phyloP scores from a whole-genome alignment of 768 basidiomycete species.

The Termitomyces sp. region DNA sequence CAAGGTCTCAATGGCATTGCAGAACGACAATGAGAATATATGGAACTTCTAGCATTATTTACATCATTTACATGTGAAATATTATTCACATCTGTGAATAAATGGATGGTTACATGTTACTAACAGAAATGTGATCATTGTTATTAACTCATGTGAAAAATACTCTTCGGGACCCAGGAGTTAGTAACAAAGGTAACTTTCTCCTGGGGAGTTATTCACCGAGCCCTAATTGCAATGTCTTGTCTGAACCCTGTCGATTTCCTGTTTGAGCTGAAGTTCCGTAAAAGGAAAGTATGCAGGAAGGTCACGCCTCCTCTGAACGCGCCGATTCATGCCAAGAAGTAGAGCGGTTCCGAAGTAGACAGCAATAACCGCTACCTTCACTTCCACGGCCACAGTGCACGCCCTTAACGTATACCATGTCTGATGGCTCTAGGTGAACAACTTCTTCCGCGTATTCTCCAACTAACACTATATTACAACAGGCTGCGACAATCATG shows the following conservation, averaged over 20 bases:
- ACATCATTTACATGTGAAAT: neutral
- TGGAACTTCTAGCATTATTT: too few species aligned
- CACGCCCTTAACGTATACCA: slow-evolving; percentile 16
- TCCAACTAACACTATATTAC: neutral
- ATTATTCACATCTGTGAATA: slow-evolving; percentile 1
- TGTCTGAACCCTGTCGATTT: too few species aligned
- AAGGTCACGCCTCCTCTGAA: slow-evolving; percentile 5
- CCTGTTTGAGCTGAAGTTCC: neutral
- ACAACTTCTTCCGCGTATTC: slow-evolving; percentile 6
- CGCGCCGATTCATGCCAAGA: slow-evolving; percentile 3
- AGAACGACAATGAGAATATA: too few species aligned
- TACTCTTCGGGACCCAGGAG: neutral
- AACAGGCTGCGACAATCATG: slow-evolving; percentile 80
- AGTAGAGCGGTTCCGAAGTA: slow-evolving; percentile 7
- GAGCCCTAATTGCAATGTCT: too few species aligned
- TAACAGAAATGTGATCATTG: neutral
- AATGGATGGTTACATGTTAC: neutral
- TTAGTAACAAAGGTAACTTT: slow-evolving; percentile 4
- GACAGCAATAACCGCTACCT: slow-evolving; percentile 1
- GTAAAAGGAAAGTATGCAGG: slow-evolving; percentile 1
- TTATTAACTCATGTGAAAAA: slow-evolving; percentile 8
- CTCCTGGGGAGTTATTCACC: slow-evolving; percentile 1
- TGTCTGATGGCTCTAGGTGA: slow-evolving; percentile 64
- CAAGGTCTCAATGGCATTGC: too few species aligned
- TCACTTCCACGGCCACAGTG: neutral